A percentile compares a stretch with the other conserved stretches of the same genome.
phyloP scores from a whole-genome alignment of 169 alveolate species.

The Plasmodium gonderi region DNA sequence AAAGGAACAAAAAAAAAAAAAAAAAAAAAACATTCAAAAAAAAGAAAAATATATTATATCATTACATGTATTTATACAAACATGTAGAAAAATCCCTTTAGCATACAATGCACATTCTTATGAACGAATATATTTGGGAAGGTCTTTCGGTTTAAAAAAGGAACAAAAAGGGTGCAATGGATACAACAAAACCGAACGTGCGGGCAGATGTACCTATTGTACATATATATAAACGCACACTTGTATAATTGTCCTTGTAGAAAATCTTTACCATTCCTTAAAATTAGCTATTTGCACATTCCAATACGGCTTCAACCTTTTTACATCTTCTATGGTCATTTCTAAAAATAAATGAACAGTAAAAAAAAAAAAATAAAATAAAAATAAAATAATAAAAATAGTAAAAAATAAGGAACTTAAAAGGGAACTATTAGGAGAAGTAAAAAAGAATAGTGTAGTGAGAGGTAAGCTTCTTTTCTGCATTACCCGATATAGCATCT shows the following conservation, averaged over 20 bases:
- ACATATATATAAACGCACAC: background rate
- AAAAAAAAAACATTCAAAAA: too few relatives aligned
- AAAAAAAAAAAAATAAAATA: conserved; percentile 26
- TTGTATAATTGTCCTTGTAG: background rate
- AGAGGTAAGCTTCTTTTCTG: background rate
- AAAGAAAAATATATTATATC: background rate
- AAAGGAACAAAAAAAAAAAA: conserved; percentile 6
- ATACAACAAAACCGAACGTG: too few relatives aligned
- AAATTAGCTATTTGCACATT: conserved; percentile 72
- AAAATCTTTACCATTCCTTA: conserved; percentile 33
- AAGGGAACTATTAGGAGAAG: background rate
- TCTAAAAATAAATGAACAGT: background rate
- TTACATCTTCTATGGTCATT: conserved; percentile 74
- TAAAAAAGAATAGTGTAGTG: conserved; percentile 1
- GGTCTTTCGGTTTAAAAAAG: too few relatives aligned
- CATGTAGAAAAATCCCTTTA: background rate
- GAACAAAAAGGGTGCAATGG: too few relatives aligned
- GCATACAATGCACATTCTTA: background rate
- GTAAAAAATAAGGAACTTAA: background rate
- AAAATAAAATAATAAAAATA: too few relatives aligned
- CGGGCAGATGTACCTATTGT: too few relatives aligned
- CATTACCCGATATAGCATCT: conserved; percentile 46
- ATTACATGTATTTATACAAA: background rate
- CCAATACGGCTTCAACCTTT: conserved; percentile 71
- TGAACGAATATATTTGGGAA: background rate